Base-by-base conservation (phyloP, 768 basidiomycete species). In the Russula sp. region DNA sequence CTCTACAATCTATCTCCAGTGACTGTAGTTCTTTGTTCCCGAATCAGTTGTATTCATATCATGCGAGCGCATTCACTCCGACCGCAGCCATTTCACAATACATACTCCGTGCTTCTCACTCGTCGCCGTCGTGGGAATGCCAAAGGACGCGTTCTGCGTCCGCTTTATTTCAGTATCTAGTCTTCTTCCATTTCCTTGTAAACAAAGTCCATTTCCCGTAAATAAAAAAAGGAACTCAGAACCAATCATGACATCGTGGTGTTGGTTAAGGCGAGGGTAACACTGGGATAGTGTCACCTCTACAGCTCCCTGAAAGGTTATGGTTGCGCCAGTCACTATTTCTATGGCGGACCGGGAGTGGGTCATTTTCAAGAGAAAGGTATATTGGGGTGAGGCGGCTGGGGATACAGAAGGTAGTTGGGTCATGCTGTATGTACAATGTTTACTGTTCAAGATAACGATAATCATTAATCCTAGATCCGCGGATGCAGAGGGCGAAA, bases 371-470 rank as follows among this genome's bases (percentile, higher is more conserved):
- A 47, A 45, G 55, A 54, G 57, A 58, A 58, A 68, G 67, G 67
- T 68, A 68, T 68, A 68, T 66, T 66, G 61, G 48, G 62, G 52
- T 13, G 47, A 22, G 40, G 60, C 52, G 56, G 50, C 45, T 63
- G 62, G 48, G 54, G 65, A 62, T 68, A 66, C 67, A 66, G 32
- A 55, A 67, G 65, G 64, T 55, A 55, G 57, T 57, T 52, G 55
- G 48, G 65, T 62, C 58, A 57, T 63, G 67, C 44, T 63, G 67
- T 68, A 68, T 66, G 67, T 68, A 68, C 65, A 68, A 55, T 57
- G 57, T 55, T 68, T 62, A 66, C 65, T 68, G 22, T 48, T n/a
- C 47, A 32, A 49, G 34, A 20, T 27, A 27, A 59, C 18, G 34
- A 20, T 27, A 27, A 59, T 13, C 4, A 55, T 47, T 18, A 42